Evolutionary conservation across 1,284 basidiomycete genomes (phyloP).

Genomic region (Golubevia pallescens): DNA sequence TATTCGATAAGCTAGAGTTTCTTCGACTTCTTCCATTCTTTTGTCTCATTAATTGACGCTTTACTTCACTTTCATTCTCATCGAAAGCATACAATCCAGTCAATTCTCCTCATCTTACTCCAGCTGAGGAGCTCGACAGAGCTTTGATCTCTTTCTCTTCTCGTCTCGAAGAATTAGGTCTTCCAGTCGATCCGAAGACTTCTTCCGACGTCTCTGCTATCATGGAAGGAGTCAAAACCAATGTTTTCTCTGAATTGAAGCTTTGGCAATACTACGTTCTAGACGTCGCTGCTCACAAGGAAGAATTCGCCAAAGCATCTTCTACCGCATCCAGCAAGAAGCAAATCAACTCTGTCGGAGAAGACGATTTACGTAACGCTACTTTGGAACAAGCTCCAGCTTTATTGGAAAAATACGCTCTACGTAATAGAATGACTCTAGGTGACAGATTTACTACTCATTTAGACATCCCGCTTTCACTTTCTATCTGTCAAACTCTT

Average conservation of each 20-base stretch:
- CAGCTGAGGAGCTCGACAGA: conserved; percentile 49
- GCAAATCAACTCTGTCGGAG: conserved; percentile 8
- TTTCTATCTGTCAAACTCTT: conserved; percentile 18
- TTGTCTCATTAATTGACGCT: no score
- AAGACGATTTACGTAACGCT: conserved; percentile 9
- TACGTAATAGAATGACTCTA: conserved; percentile 37
- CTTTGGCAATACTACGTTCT: conserved; percentile 56
- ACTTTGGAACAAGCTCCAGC: neutral
- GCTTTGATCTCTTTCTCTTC: conserved; percentile 33
- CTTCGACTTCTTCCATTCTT: neutral
- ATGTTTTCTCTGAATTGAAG: conserved; percentile 33
- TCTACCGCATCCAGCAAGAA: neutral
- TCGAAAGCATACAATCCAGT: conserved; percentile 40
- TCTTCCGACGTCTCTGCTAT: conserved; percentile 33
- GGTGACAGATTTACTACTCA: conserved; percentile 32
- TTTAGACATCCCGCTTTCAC: conserved; percentile 25
- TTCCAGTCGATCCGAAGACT: conserved; percentile 33
- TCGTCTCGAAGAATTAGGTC: conserved; percentile 18
- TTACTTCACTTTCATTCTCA: no score
- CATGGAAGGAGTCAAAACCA: conserved; percentile 35
- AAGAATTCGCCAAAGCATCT: conserved; percentile 20
- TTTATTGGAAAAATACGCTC: conserved; percentile 23
- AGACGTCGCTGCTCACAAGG: conserved; percentile 29
- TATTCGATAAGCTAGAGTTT: no score
- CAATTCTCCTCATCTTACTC: conserved; percentile 53